Evolutionary conservation across 306 rosid species (phyloP), one percentile per base, ranked within the genome.

Genomic region (Ochetophila trinervis): DNA sequence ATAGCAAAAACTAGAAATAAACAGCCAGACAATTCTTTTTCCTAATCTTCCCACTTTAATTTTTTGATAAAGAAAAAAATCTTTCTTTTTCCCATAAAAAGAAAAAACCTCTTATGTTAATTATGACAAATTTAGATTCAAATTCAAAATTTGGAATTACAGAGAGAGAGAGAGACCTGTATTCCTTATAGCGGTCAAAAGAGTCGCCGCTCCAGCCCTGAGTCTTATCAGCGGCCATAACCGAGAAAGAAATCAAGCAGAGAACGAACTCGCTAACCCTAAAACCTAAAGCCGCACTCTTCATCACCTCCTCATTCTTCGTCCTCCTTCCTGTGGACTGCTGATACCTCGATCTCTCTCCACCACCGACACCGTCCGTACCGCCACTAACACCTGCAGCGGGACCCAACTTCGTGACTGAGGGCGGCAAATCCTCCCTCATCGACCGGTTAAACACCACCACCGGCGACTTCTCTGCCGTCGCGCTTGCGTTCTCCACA

Each of bases 161-260:
- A 23, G 64, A 21, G 55, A 54, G 15, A 69, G 50, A 60, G 63
- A 61, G 42, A 54, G 34, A 94, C 99, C 99, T 94, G 79, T 90
- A 94, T 63, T 94, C 99, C 77, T 83, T 94, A 83, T 94, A 94
- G 71, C 99, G 96, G 66, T 94, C 95, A 54, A 86, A 94, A 65
- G 99, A 94, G 66, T 94, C 99, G 44, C 99, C 99, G 35, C 95
- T 90, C 99, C 99, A 94, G 19, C 99, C 99, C 74, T 83, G 95
- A 57, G 99, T 94, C 55, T 82, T 90, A 79, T 94, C 97, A 1
- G 97, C 93, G 19, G 99, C 99, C 99, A 94, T 90, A 50, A 94
- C 92, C 22, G 99, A 82, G 77, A 94, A 94, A 16, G 99, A 94
- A 82, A 90, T 77, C 80, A 94, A 73, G 74, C 97, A 94, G 22